phyloP scores from a whole-genome alignment of 257 asterid genomes.

The Plectranthus barbatus region DNA sequence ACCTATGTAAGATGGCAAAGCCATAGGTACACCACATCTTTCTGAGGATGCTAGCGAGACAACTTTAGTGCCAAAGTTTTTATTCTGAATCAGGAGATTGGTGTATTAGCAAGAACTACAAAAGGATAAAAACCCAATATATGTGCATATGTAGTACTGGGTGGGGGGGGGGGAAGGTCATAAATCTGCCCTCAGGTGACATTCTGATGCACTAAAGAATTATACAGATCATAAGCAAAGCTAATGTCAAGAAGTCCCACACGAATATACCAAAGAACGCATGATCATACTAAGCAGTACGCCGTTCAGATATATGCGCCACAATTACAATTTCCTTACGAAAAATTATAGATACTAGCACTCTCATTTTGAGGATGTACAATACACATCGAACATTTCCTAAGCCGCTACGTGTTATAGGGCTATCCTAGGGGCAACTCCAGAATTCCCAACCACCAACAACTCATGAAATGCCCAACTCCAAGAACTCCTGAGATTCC shows the following conservation, averaged over 20 bases:
- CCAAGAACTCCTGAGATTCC: not conserved
- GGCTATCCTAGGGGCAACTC: not conserved
- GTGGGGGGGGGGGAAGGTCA: not conserved
- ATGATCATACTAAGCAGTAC: not conserved
- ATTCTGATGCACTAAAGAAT: not conserved
- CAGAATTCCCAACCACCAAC: not conserved
- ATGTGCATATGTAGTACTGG: too few species aligned
- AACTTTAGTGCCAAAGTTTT: conserved; percentile 15
- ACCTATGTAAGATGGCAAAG: conserved; percentile 21
- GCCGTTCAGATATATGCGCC: not conserved
- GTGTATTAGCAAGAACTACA: conserved; percentile 10
- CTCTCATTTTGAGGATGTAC: not conserved
- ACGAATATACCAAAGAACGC: not conserved
- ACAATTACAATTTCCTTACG: not conserved
- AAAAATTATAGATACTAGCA: not conserved
- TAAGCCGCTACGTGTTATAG: not conserved
- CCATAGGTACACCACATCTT: conserved; percentile 24
- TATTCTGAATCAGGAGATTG: conserved; percentile 26
- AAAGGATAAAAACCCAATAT: not conserved
- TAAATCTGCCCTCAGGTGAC: not conserved
- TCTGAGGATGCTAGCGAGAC: conserved; percentile 19
- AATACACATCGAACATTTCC: not conserved
- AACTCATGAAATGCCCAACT: not conserved
- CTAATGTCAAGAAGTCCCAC: not conserved
- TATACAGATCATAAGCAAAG: not conserved